Percentiles rank a stretch among this genome's conserved stretches.
Evolutionary conservation across 441 rosid genomes (phyloP).

Genomic region (Dalechampia spathulata): DNA sequence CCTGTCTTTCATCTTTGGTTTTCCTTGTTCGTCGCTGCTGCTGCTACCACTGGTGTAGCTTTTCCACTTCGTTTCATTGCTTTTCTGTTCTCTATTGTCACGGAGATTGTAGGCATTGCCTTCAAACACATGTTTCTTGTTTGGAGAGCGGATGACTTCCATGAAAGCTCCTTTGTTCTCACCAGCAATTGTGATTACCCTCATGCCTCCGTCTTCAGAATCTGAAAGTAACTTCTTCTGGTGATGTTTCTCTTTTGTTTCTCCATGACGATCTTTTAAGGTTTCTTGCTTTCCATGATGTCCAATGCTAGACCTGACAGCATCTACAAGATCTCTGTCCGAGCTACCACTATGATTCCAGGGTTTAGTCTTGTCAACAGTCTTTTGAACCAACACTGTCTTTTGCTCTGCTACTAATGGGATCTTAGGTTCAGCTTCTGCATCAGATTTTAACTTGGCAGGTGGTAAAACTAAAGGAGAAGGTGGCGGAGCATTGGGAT

Average conservation of each 20-base stretch:
- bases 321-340: constrained; percentile 10
- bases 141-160: constrained; percentile 51
- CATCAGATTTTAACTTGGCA: constrained; percentile 35
- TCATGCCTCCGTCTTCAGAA: constrained; percentile 33
- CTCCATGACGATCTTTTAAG: constrained; percentile 3
- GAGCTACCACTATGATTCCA: neutral
- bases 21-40: constrained; percentile 42
- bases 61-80: constrained; percentile 22
- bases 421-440: constrained; percentile 30
- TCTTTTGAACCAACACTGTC: constrained; percentile 54
- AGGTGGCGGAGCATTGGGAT: constrained; percentile 42
- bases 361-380: constrained; percentile 24
- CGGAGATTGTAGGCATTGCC: constrained; percentile 26
- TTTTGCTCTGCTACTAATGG: constrained; percentile 58
- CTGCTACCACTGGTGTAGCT: constrained; percentile 25
- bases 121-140: constrained; percentile 15
- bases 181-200: constrained; percentile 64
- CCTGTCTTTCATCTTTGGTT: constrained; percentile 25
- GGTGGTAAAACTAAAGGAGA: constrained; percentile 71
- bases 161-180: constrained; percentile 83
- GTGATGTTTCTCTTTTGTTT: constrained; percentile 15
- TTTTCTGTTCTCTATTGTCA: constrained; percentile 11
- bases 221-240: constrained; percentile 31
- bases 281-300: constrained; percentile 18
- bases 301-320: constrained; percentile 15